Evolutionary conservation across 768 basidiomycete genomes (phyloP), one percentile per base, ranked within the genome.

Genomic region (Hygrocybe punicea): DNA sequence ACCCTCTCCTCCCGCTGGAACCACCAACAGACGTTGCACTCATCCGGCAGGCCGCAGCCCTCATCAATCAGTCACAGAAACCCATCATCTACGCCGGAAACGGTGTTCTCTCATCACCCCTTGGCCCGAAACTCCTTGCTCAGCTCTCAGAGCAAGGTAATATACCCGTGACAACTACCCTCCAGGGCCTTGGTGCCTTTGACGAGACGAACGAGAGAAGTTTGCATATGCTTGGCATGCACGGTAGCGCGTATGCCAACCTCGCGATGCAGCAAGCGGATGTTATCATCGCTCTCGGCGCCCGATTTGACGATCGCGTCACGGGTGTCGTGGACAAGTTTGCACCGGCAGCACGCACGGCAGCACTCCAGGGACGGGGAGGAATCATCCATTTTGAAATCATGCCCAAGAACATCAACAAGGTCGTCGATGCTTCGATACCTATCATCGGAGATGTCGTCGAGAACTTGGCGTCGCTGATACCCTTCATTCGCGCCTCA

Each of bases 311-410:
- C 67, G 97, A 99, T 73, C 95, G 96, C 68, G 94, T 98, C 7
- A 98, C 95, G 3, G 93, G 93, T 53, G 96, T 87, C 70, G 70
- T 98, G 57, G 84, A 86, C 64, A 77, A 83, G 1, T 99, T 98
- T 65, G 97, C 95, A 0, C 97, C 97, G 25, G 90, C 86, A 11
- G 96, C 97, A 1, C 80, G 80, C 48, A 87, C 87, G 6, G 97
- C 97, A 6, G 93, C 95, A 2, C 76, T 81, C 0, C 81, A 86
- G 63, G 92, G 95, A 45, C 83, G 85, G 1, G 97, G 97, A 10
- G 97, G 97, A 34, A 95, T 99, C 76, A 97, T 99, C 68, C 97
- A 99, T 77, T 98, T 99, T 67, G 97, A 99, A 78, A 95, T 98
- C 62, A 85, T 86, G 77, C 93, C 97, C 46, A 98, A 99, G 81